Conservation (phyloP, 495 filamentous ascomycete genomes). For the Immersiella caudata region DNA sequence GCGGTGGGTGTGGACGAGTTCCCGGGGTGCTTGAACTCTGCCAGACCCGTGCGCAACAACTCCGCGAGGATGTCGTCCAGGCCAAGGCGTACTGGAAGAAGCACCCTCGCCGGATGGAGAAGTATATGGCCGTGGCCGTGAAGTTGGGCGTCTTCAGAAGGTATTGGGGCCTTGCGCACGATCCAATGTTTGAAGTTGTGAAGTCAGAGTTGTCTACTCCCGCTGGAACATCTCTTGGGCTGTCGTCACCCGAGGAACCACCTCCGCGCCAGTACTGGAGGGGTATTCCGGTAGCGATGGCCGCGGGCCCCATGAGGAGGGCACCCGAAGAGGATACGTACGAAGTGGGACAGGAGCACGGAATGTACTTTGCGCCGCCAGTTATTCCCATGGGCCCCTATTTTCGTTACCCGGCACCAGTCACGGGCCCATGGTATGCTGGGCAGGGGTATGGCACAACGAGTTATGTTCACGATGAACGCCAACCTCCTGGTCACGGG, state of each 20-base stretch:
- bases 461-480: too few species aligned
- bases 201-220: background rate
- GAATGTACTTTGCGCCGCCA: background rate
- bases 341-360: background rate
- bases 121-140: background rate
- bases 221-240: background rate
- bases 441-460: background rate
- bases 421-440: background rate
- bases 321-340: background rate
- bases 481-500: too few species aligned
- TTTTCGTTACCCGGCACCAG: background rate
- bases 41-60: slow-evolving; percentile 4
- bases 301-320: background rate
- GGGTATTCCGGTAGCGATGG: background rate
- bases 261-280: background rate
- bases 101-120: slow-evolving; percentile 1
- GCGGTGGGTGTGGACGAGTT: background rate
- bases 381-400: background rate
- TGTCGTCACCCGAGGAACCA: background rate
- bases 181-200: background rate
- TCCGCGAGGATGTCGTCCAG: slow-evolving; percentile 6
- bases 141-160: slow-evolving; percentile 1
- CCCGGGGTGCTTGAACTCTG: slow-evolving; percentile 3
- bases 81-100: slow-evolving; percentile 3
- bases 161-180: background rate